Base-by-base conservation (phyloP, 495 filamentous ascomycete species). In the Chlorociboria aeruginascens region DNA sequence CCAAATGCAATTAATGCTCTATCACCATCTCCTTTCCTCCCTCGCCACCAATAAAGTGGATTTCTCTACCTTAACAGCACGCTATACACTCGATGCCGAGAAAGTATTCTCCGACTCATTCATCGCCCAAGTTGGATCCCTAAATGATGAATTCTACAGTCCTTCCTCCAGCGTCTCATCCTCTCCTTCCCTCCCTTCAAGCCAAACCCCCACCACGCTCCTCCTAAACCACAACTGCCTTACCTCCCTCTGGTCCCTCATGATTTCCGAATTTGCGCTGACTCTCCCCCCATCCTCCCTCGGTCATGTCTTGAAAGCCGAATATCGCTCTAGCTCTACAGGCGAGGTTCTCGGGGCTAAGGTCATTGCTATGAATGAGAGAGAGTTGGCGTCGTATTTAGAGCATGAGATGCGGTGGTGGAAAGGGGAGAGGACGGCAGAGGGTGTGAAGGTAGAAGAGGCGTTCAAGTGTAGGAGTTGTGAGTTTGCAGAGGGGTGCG, bases 401-500 rank as follows among this genome's bases (percentile, higher is more conserved):
- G 58, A 63, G 3, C 69, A 80, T 17, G 79, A 83, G 58, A 74
- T 97, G 73, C 60, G 68, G 25, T 97, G 86, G 88, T 97, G 92
- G 92, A 77, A 72, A 36, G 92, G 93, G 3, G 72, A 87, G 59
- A 63, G 89, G 13, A 66, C 71, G 47, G 77, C 89, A 0, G 67
- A 73, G n/a, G 92, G 92, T 8, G 93, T 97, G 7, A 66, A 72
- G n/a, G 71, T 93, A 10, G 81, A 89, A 62, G 93, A 97, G 50
- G 85, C 86, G 0, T 95, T 81, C 71, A 98, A 98, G 64, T 98
- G 92, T 60, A 55, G 65, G 8, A 62, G 48, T 20, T 81, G 77
- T 53, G 75, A 80, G 38, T 81, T 81, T 56, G 66, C 63, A 2
- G 69, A 67, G 7, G 55, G 43, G 6, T 81, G 77, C 46, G 63